Conservation (phyloP, 495 filamentous ascomycete genomes). For the Staphylotrichum tortipilum region DNA sequence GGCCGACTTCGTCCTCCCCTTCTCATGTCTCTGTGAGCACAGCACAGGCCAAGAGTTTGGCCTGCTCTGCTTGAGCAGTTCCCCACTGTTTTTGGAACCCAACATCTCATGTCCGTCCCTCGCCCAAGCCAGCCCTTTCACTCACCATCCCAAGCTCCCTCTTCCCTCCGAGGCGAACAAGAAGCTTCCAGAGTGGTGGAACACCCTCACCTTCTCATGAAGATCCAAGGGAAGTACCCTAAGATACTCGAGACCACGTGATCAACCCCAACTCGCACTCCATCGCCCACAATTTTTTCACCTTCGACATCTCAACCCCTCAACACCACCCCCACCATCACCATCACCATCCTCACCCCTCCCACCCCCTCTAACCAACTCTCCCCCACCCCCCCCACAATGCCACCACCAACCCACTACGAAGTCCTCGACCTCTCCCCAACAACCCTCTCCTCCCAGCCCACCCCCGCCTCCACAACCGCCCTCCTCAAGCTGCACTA, state of each 20-base stretch:
- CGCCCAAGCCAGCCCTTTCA: too few species aligned
- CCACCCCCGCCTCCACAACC: constrained; percentile 8
- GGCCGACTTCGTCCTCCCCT: neutral
- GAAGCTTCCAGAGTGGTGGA: too few species aligned
- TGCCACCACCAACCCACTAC: constrained; percentile 27
- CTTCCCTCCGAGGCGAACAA: too few species aligned
- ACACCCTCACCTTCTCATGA: neutral
- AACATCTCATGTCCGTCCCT: too few species aligned
- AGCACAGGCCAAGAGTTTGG: too few species aligned
- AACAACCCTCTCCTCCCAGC: constrained; percentile 10
- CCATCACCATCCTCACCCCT: neutral
- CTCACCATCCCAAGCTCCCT: too few species aligned
- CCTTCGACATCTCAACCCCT: neutral
- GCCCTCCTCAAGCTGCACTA: constrained; percentile 62
- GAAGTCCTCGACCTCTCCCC: constrained; percentile 37
- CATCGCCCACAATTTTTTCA: neutral
- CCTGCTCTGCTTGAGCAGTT: too few species aligned
- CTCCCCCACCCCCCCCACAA: neutral
- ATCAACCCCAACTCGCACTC: neutral
- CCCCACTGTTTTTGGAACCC: neutral
- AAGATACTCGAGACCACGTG: neutral
- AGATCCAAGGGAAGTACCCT: neutral
- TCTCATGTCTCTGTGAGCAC: too few species aligned
- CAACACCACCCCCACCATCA: neutral
- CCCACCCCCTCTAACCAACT: neutral